Base-by-base conservation (phyloP, 2,329 filamentous ascomycete genomes). In the Botrytis byssoidea region DNA sequence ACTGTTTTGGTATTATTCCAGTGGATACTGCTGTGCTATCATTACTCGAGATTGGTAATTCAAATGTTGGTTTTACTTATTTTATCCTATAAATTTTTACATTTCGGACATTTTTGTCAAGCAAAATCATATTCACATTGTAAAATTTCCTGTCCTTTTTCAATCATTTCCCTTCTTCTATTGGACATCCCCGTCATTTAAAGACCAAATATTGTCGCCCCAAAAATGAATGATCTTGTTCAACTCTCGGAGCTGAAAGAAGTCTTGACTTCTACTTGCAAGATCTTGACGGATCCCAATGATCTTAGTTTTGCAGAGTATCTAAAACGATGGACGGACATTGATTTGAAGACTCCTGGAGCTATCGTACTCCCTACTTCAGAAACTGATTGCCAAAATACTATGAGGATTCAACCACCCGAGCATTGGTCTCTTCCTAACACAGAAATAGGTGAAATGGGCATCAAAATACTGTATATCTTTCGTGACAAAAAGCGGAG, bases 401-500 rank as follows among this genome's bases (percentile, higher is more conserved):
- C 71, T 57, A 37, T 70, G 60, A 70, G 55, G n/a, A 60, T 29
- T n/a, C 32, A 14, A 32, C 20, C 29, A 44, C 2, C 3, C 32
- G 35, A 29, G 32, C 20, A 9, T 46, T 18, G 60, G 9, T 10
- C 37, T 35, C 29, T 40, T 32, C 40, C 51, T 35, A 70, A 70
- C 32, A 32, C 20, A 18, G 22, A n/a, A 25, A 55, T 37, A 70
- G 55, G 76, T 77, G 6, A 64, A 72, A 72, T 73, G 25, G 51
- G 61, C 66, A 25, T 67, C 25, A 29, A 42, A 22, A 32, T 8
- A 35, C 32, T 59, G 46, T 18, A 73, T 80, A 20, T 75, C 77
- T 9, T 80, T 81, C 60, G 77, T 77, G 2, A 44, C 73, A 6
- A 78, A 76, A 60, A 70, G 75, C n/a, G 79, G 79, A 29, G 79